Percentiles rank a stretch among this genome's conserved stretches.
Evolutionary conservation across 2,329 filamentous ascomycete species (phyloP).

Genomic region (Colletotrichum tabaci): DNA sequence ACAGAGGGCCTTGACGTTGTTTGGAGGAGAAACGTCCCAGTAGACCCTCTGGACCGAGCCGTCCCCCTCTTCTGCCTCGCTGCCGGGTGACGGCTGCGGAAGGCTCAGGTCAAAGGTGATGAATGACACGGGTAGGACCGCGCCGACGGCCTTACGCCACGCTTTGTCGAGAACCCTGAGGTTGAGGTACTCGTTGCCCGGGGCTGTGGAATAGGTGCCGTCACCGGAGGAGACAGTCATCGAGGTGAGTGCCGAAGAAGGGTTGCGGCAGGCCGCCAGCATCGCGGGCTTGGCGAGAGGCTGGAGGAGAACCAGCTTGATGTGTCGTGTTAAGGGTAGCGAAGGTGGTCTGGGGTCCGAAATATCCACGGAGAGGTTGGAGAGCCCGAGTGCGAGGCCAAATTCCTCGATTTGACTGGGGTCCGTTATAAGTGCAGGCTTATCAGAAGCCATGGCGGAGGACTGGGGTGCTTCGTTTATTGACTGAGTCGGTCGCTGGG

Average conservation of each 20-base stretch:
- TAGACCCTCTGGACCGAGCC: neutral
- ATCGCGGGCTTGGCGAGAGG: neutral
- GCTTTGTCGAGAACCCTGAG: neutral
- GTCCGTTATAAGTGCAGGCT: neutral
- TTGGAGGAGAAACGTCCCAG: neutral
- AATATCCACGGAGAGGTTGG: neutral
- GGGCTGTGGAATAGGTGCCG: neutral
- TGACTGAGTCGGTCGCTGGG: neutral
- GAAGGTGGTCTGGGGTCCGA: neutral
- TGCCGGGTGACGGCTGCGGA: neutral
- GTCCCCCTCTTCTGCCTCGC: neutral
- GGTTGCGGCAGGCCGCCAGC: neutral
- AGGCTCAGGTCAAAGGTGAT: neutral
- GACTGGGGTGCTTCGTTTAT: neutral
- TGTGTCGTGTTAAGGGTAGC: neutral
- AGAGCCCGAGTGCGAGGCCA: neutral
- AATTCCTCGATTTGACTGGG: neutral
- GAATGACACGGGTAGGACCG: neutral
- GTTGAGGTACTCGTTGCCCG: neutral
- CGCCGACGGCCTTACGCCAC: neutral
- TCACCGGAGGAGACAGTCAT: neutral
- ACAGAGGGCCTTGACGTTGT: neutral
- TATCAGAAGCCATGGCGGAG: neutral
- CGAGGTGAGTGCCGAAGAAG: neutral
- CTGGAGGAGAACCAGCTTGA: neutral